Base-by-base conservation (phyloP, 345 rosid species). In the Leavenworthia alabamica region DNA sequence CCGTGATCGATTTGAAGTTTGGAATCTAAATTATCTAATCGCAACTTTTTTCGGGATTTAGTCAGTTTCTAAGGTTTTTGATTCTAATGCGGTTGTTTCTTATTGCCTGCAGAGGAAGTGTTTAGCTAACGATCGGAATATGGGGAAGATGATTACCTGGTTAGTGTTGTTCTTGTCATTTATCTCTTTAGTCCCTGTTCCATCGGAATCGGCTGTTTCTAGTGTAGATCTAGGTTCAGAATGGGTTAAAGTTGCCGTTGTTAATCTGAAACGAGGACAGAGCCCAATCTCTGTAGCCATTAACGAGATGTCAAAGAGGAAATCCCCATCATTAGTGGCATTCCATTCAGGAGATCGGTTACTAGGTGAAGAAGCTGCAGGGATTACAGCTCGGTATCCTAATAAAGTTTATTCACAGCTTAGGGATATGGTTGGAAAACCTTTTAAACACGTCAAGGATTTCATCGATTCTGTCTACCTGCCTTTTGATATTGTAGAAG, bases 151-250 rank as follows among this genome's bases (percentile, higher is more conserved):
- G 59, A 14, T 67, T 20, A 49, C 60, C 20, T 67, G 70, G 52
- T 64, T 79, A 37, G 75, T 69, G 67, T 10, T 77, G 27, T 62
- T 78, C 12, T 57, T 81, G 24, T 59, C 71, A 24, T 66, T 73
- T 35, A 49, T 80, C 16, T 80, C 70, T 2, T 16, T 78, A 42
- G 53, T 57, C 11, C 28, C 35, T 8, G 42, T 55, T 16, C 82
- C 78, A 53, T 77, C 92, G 6, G 80, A 86, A 54, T 84, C 96
- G 0, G 97, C 97, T 3, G 96, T 90, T 45, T 78, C 84, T 32
- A 89, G 97, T 75, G 63, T 93, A 78, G 99, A 94, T 90, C 90
- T 94, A 57, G 99, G 99, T 8, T 84, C 99, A 2, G 97, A 94
- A 77, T 94, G 86, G 92, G 9, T 88, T 7, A 94, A 90, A 74